Percentiles rank a stretch among this genome's conserved stretches.
phyloP scores from a whole-genome alignment of 2,329 filamentous ascomycete species.

The Neonectria punicea region DNA sequence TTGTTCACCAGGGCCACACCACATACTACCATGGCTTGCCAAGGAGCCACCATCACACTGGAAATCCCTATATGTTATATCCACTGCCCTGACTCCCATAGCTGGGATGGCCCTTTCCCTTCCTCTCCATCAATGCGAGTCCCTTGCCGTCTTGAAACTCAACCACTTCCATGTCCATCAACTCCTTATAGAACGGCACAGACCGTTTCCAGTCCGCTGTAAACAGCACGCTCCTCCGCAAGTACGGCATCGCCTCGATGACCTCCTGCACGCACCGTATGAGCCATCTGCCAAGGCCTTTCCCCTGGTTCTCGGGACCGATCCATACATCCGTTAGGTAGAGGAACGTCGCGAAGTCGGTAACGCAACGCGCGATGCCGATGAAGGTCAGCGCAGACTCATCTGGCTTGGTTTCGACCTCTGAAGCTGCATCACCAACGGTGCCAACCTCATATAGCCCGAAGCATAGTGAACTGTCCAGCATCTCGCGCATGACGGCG shows the following conservation, averaged over 20 bases:
- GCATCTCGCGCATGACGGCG: constrained; percentile 54
- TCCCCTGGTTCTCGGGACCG: constrained; percentile 61
- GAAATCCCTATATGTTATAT: constrained; percentile 7
- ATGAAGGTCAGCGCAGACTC: constrained; percentile 33
- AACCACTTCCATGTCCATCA: constrained; percentile 46
- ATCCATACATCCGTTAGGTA: constrained; percentile 74
- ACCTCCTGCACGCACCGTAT: constrained; percentile 66
- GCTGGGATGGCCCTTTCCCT: constrained; percentile 37
- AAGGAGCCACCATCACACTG: too few species aligned
- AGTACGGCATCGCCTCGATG: constrained; percentile 60
- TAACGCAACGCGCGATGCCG: constrained; percentile 62
- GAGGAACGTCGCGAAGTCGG: constrained; percentile 71
- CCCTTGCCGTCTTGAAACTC: constrained; percentile 35
- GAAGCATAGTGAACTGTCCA: constrained; percentile 66
- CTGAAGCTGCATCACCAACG: background rate
- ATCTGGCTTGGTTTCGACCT: background rate
- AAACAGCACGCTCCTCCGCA: constrained; percentile 65
- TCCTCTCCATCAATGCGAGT: constrained; percentile 42
- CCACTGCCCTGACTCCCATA: constrained; percentile 25
- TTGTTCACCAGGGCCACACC: too few species aligned
- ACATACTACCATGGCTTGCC: too few species aligned
- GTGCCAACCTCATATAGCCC: constrained; percentile 58
- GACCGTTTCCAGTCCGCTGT: constrained; percentile 49
- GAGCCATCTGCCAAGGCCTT: constrained; percentile 70
- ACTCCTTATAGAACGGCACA: constrained; percentile 48